Base-by-base conservation (phyloP, 768 basidiomycete species). In the Boletales sp. region DNA sequence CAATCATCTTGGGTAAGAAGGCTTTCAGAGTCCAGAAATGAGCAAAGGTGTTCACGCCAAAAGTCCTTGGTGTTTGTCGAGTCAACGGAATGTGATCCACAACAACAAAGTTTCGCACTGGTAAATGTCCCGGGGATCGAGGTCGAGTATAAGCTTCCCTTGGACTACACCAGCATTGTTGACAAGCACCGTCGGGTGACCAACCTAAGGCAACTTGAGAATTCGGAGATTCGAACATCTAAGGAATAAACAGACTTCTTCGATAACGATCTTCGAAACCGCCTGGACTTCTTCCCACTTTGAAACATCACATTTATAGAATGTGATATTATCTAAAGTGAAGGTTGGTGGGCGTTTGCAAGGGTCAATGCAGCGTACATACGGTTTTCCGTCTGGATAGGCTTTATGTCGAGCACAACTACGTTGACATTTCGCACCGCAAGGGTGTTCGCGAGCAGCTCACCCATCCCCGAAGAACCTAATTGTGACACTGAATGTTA, bases 161-260 rank as follows among this genome's bases (percentile, higher is more conserved):
- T 94, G 90, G 21, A 89, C 90, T 50, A 97, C 84, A 17, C 94
- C 97, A 0, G 95, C 97, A 63, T 95, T 97, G 72, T 97, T 98
- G 58, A 99, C 75, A 19, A 99, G 71, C 35, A 97, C 78, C 0
- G 97, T 97, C 0, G 90, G 90, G 51, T 88, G 78, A 4, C 91
- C 94, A 45, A 95, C 76, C 90, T 94, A 58, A 30, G 24, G 29
- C 39, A 10, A 40, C 29, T 51, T 53, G 19, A 48, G 31, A 24
- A 34, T 24, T 18, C 21, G 21, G 18, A 27, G 18, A 31, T 7
- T 10, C 24, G 39, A 8, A 19, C 43, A 13, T 43, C 13, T 30
- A 13, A 14, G 6, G 21, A 44, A 30, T 11, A 9, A 21, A 52
- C 70, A 55, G 52, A 91, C 91, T 75, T 97, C 94, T 61, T 88